Conservation (phyloP, 164 flowering plant genomes). For the Vitis cinerea region DNA sequence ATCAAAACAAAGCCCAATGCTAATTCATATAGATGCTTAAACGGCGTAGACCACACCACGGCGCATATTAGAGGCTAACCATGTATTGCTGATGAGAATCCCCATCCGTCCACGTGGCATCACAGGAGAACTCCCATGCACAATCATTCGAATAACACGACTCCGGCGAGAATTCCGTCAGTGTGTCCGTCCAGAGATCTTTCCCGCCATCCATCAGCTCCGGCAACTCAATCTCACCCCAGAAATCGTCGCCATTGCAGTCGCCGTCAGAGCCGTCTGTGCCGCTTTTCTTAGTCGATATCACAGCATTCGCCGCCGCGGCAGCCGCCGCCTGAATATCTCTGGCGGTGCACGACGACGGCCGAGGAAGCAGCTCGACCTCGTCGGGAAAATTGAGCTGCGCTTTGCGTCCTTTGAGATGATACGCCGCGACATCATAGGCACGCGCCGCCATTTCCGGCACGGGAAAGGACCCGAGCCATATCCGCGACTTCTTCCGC, state of each 20-base stretch:
- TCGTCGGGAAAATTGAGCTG: conserved; percentile 68
- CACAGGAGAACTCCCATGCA: conserved; percentile 14
- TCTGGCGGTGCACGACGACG: conserved; percentile 44
- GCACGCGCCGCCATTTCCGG: conserved; percentile 88
- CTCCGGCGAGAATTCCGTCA: background rate
- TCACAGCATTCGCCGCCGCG: conserved; percentile 38
- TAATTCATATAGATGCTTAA: too few species aligned
- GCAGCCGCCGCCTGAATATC: conserved; percentile 75
- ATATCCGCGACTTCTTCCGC: conserved; percentile 64
- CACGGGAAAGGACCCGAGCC: conserved; percentile 70
- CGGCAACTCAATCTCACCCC: conserved; percentile 71
- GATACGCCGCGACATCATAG: conserved; percentile 65
- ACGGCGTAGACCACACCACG: background rate
- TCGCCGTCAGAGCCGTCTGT: background rate
- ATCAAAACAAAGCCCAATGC: too few species aligned
- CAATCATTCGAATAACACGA: conserved; percentile 11
- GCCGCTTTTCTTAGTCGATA: conserved; percentile 1
- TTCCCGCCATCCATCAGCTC: conserved; percentile 28
- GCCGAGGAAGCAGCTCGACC: conserved; percentile 51
- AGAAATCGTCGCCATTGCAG: conserved; percentile 47
- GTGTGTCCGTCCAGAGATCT: background rate
- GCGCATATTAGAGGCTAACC: conserved; percentile 12
- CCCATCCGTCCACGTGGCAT: conserved; percentile 21
- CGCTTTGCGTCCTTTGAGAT: conserved; percentile 57
- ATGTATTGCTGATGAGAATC: conserved; percentile 16